Conservation (phyloP, 2,329 filamentous ascomycete genomes). For the Aspergillus piperis region DNA sequence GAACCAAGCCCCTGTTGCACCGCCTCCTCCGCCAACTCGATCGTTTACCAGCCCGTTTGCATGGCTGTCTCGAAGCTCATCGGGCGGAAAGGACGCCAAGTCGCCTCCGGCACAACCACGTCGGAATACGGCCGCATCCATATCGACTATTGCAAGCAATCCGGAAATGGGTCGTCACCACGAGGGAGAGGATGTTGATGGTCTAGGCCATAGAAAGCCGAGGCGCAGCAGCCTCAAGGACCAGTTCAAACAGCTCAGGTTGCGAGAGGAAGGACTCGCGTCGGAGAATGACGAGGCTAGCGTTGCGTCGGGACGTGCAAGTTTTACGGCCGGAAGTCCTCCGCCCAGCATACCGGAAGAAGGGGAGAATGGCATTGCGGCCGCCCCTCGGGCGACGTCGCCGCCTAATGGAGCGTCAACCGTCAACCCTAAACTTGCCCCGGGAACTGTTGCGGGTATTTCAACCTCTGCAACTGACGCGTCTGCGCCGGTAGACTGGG, state of each 20-base stretch:
- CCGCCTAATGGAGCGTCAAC: conserved; percentile 59
- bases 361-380: conserved; percentile 43
- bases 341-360: conserved; percentile 52
- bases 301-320: conserved; percentile 46
- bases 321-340: conserved; percentile 49
- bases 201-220: conserved; percentile 47
- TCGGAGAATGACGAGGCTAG: conserved; percentile 59
- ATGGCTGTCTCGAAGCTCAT: conserved; percentile 72
- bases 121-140: conserved; percentile 77
- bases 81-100: conserved; percentile 56
- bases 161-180: conserved; percentile 77
- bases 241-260: conserved; percentile 73
- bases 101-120: conserved; percentile 56
- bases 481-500: conserved; percentile 85
- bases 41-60: conserved; percentile 88
- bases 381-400: conserved; percentile 32
- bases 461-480: conserved; percentile 68
- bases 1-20: conserved; percentile 40
- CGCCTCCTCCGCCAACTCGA: conserved; percentile 51
- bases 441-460: conserved; percentile 82
- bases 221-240: conserved; percentile 70
- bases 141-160: conserved; percentile 77
- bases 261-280: conserved; percentile 71
- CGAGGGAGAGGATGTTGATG: conserved; percentile 61
- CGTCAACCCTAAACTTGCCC: conserved; percentile 71